Base-by-base conservation (phyloP, 2,329 filamentous ascomycete genomes). In the Arthrobotrys iridis region DNA sequence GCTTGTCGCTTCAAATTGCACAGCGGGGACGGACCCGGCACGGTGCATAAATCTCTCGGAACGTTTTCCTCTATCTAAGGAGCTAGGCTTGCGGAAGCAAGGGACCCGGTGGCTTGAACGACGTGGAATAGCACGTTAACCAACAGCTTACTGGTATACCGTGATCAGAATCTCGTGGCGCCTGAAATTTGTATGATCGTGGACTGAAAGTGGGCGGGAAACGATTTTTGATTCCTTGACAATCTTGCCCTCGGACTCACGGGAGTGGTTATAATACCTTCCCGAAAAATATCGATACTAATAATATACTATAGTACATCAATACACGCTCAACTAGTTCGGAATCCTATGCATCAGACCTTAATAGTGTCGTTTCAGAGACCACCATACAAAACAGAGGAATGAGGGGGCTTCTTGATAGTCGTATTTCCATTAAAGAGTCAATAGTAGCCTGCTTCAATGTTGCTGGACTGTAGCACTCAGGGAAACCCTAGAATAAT, bases 321-420 rank as follows among this genome's bases (percentile, higher is more conserved):
- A n/a, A n/a, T n/a, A n/a, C n/a, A n/a, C n/a, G n/a, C n/a, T n/a
- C n/a, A n/a, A 60, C 46, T 48, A 57, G 58, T 37, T 50, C 46
- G 45, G 35, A 50, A 50, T 40, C 26, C 55, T 20, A 35, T 71
- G 66, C 45, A 63, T 24, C n/a, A 45, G 15, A 58, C 46, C 30
- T 45, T 57, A 41, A 63, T 70, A 63, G 67, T 40, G 15, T 52
- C 24, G 60, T 73, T 73, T 73, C 68, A 64, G 43, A 63, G 33
- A 22, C 18, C 45, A 52, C 59, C 33, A 35, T 37, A 26, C 1
- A 40, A 46, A 60, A 41, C 48, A 37, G 15, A 52, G 15, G 62
- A 48, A 59, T 59, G 40, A 58, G 63, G 18, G 50, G 37, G 26
- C 18, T 8, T 7, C 18, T 37, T 18, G 8, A 35, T 2, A 10